Evolutionary conservation across 2,329 filamentous ascomycete genomes (phyloP).

Genomic region (Trichoderma citrinoviride): DNA sequence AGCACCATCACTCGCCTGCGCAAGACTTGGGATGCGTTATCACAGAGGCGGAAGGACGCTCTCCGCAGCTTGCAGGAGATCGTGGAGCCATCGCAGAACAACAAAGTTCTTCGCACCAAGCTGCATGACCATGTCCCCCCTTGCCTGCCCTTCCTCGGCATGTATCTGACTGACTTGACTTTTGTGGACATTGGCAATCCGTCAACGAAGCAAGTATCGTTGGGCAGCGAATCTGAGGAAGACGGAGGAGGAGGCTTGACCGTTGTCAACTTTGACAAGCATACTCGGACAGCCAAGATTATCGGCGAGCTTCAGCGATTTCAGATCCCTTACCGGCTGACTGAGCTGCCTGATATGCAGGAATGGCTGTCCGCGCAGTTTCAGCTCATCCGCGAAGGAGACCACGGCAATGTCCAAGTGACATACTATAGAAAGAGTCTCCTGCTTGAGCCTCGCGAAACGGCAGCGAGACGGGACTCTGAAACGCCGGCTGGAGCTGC

Average conservation of each 20-base stretch:
- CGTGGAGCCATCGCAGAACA: conserved; percentile 87
- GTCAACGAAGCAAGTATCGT: conserved; percentile 69
- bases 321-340: conserved; percentile 86
- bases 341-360: conserved; percentile 82
- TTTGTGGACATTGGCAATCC: conserved; percentile 95
- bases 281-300: conserved; percentile 89
- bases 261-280: conserved; percentile 98
- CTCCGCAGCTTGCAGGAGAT: conserved; percentile 78
- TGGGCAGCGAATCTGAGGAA: conserved; percentile 51
- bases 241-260: conserved; percentile 64
- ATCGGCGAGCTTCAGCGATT: conserved; percentile 95
- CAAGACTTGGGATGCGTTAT: conserved; percentile 88
- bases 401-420: conserved; percentile 57
- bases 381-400: conserved; percentile 64
- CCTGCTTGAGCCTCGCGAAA: conserved; percentile 73
- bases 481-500: conserved; percentile 36
- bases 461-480: conserved; percentile 32
- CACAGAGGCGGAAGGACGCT: conserved; percentile 75
- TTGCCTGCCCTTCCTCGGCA: conserved; percentile 92
- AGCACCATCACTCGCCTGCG: conserved; percentile 86
- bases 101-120: conserved; percentile 77
- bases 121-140: conserved; percentile 85
- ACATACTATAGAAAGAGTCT: conserved; percentile 78
- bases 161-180: conserved; percentile 93
- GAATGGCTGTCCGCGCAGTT: conserved; percentile 88